Base-by-base conservation (phyloP, 2,329 filamentous ascomycete genomes). In the Hymenoscyphus albidus region DNA sequence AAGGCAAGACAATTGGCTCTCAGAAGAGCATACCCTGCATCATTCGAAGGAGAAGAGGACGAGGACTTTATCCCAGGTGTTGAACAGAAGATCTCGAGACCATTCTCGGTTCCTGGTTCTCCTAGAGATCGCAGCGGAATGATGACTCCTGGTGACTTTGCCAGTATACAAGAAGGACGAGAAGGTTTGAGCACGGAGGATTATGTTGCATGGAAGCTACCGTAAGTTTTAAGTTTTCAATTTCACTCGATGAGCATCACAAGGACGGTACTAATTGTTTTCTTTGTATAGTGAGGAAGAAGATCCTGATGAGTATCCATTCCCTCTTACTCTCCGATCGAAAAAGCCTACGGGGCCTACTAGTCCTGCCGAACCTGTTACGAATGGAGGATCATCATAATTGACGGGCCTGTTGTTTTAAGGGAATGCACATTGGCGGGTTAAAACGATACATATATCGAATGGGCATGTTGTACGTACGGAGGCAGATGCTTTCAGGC, bases 111-210 rank as follows among this genome's bases (percentile, higher is more conserved):
- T 60, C 95, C 95, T 1, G 95, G 95, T 9, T 97, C 93, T 18
- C 95, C 95, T 10, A 85, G 93, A 67, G 93, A 97, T 76, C 86
- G 93, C 40, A 89, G 89, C 55, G 95, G 95, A 62, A 97, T 97
- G 93, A 98, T 99, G 95, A 99, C 95, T 0, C 95, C 95, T 7
- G 95, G 95, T 58, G 95, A 99, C 78, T 98, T 98, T 82, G 95
- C 93, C 35, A 97, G 92, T 71, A 81, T 99, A 63, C 95, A 98
- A 78, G 95, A 99, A 78, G 92, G 93, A 56, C 89, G 90, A 55
- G 95, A 99, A 77, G 93, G 94, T 0, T 80, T 99, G 71, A 95
- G 85, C 80, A 98, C 95, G 0, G 95, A 99, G 79, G 95, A 99
- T 76, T 98, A 99, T 77, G 92, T 98, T 74, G 91, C 94, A 39